phyloP scores from a whole-genome alignment of 2,329 filamentous ascomycete species.

The Neophaeococcomyces aloes region DNA sequence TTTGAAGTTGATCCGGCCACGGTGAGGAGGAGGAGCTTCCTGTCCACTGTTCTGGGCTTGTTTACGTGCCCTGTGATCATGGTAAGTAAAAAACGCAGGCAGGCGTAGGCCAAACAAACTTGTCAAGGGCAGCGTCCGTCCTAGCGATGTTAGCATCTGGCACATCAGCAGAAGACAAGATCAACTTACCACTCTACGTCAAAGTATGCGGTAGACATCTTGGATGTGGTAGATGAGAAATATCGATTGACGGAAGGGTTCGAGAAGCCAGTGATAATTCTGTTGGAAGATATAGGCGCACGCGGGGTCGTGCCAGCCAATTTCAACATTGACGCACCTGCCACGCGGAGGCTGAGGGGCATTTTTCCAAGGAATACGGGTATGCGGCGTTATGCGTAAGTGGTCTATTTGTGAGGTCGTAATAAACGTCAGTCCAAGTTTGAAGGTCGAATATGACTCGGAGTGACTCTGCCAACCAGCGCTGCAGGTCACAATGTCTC shows the following conservation, averaged over 20 bases:
- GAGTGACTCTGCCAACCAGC: no score
- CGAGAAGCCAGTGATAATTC: no score
- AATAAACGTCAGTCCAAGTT: constrained; percentile 2
- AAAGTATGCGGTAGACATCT: constrained; percentile 72
- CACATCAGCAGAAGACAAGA: no score
- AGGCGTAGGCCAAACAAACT: constrained; percentile 22
- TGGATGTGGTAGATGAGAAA: constrained; percentile 43
- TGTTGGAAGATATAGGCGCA: constrained; percentile 22
- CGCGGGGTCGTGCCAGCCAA: constrained; percentile 27
- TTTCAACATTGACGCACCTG: constrained; percentile 11
- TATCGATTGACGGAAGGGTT: constrained; percentile 12
- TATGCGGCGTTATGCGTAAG: not conserved
- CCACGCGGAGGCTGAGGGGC: constrained; percentile 13
- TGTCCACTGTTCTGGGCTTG: constrained; percentile 9
- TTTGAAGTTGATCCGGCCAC: constrained; percentile 75
- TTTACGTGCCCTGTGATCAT: no score
- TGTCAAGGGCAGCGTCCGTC: constrained; percentile 24
- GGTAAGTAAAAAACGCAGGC: constrained; percentile 13
- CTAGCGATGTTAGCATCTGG: constrained; percentile 41
- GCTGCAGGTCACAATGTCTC: no score
- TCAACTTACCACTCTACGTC: constrained; percentile 53
- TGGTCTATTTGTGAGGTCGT: constrained; percentile 2
- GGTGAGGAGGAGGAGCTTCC: constrained; percentile 47
- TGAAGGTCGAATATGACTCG: no score
- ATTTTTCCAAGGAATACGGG: constrained; percentile 4